Conservation (phyloP, 1,139 yeast genomes). For the Suhomyces maxii region DNA sequence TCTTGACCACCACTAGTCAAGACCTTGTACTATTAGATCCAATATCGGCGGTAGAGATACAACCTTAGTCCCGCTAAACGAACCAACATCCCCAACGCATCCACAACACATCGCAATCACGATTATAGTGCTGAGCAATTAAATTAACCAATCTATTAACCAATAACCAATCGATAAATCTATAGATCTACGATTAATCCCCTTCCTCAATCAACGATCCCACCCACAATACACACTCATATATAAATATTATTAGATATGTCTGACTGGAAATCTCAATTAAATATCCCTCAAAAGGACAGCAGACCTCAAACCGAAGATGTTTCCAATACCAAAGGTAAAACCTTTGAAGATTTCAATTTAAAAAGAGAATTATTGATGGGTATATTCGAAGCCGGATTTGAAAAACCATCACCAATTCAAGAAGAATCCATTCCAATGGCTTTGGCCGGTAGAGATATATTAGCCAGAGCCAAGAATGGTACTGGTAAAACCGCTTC, state of each 20-base stretch:
- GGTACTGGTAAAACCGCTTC: conserved; percentile 99
- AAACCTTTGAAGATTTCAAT: conserved; percentile 87
- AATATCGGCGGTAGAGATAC: background rate
- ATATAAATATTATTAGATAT: conserved; percentile 12
- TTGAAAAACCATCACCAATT: conserved; percentile 96
- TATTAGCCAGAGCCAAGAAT: conserved; percentile 95
- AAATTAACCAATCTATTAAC: no score
- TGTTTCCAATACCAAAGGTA: conserved; percentile 89
- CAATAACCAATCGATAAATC: no score
- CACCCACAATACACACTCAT: background rate
- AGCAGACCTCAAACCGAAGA: conserved; percentile 95
- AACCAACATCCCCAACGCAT: no score
- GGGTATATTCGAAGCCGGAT: conserved; percentile 99
- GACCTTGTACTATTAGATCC: background rate
- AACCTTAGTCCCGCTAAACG: no score
- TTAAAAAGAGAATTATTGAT: conserved; percentile 89
- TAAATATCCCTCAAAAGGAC: conserved; percentile 81
- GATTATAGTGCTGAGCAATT: no score
- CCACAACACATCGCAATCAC: no score
- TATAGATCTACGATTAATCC: background rate
- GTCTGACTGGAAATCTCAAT: conserved; percentile 67
- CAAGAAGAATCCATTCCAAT: conserved; percentile 98
- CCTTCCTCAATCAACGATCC: background rate
- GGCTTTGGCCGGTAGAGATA: conserved; percentile 93
- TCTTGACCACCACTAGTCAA: background rate